phyloP scores from a whole-genome alignment of 2,329 filamentous ascomycete genomes.

The Tolypocladium paradoxum region DNA sequence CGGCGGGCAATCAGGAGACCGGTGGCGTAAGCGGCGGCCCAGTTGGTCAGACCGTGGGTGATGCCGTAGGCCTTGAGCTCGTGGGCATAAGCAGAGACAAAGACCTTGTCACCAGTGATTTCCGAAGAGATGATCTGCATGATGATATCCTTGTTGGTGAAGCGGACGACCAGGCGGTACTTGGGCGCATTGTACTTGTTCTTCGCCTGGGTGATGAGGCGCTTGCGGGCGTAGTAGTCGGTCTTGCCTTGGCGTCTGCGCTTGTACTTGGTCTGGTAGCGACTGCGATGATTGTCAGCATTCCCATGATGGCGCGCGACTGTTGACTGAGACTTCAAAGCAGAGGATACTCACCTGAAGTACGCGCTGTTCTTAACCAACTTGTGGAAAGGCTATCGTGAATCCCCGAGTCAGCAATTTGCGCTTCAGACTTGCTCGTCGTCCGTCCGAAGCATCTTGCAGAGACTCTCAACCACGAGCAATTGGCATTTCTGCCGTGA shows the following conservation, averaged over 20 bases:
- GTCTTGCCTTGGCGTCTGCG: conserved; percentile 94
- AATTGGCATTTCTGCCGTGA: conserved; percentile 34
- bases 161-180: conserved; percentile 98
- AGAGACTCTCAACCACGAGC: conserved; percentile 54
- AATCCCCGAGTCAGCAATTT: conserved; percentile 97
- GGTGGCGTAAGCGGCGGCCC: conserved; percentile 93
- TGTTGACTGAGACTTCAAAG: not conserved
- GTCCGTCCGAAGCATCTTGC: conserved; percentile 96
- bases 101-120: conserved; percentile 96
- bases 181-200: conserved; percentile 99
- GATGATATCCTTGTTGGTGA: conserved; percentile 99
- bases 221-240: conserved; percentile 99
- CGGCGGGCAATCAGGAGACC: conserved; percentile 96
- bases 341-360: conserved; percentile 66
- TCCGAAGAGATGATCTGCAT: conserved; percentile 94
- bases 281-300: conserved; percentile 43
- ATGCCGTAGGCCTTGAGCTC: conserved; percentile 97
- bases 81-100: conserved; percentile 85
- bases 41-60: conserved; percentile 98
- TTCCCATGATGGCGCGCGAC: not conserved
- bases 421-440: conserved; percentile 73
- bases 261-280: conserved; percentile 99
- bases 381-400: conserved; percentile 76
- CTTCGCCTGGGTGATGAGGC: conserved; percentile 99
- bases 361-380: conserved; percentile 95